Percentiles rank a stretch among this genome's conserved stretches.
These are phyloP conservation scores for Beauveria sp. DNA, from an alignment of 2,329 filamentous ascomycete species.

Conservation along the genomic window DNA sequence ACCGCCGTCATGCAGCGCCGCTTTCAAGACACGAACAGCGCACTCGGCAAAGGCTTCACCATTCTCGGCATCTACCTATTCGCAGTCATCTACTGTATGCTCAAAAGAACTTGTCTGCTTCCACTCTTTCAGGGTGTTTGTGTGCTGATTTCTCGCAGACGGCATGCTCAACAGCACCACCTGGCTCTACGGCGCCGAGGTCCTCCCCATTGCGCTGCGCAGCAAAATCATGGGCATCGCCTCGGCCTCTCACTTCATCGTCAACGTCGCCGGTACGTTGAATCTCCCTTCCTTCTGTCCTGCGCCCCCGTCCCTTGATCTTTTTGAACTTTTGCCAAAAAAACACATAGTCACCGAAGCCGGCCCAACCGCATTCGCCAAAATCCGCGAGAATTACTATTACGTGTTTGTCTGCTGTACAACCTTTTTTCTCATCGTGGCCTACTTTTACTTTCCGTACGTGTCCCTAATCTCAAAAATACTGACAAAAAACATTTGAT, in stretches of 20 bases:
- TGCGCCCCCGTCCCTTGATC: no score
- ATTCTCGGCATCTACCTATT: constrained; percentile 53
- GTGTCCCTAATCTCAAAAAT: background rate
- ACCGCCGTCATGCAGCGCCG: constrained; percentile 49
- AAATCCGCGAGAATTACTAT: constrained; percentile 52
- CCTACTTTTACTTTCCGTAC: constrained; percentile 45
- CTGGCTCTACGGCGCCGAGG: constrained; percentile 48
- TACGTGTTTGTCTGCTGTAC: constrained; percentile 51
- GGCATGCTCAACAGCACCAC: constrained; percentile 46
- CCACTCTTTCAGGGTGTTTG: background rate
- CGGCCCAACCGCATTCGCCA: constrained; percentile 47
- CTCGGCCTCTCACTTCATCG: constrained; percentile 44
- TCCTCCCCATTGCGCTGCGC: constrained; percentile 43
- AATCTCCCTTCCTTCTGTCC: no score
- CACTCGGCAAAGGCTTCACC: constrained; percentile 50
- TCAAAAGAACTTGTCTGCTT: background rate
- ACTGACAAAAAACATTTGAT: background rate
- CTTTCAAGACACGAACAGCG: constrained; percentile 48
- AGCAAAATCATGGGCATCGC: constrained; percentile 49
- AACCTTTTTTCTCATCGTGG: constrained; percentile 40
- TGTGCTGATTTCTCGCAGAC: constrained; percentile 16
- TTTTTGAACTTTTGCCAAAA: no score
- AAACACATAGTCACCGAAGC: constrained; percentile 38
- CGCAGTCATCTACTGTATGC: constrained; percentile 39
- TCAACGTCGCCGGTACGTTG: constrained; percentile 35